Base-by-base conservation (phyloP, 371 early-diverging fungal genomes). In the Encephalitozoon cuniculi region DNA sequence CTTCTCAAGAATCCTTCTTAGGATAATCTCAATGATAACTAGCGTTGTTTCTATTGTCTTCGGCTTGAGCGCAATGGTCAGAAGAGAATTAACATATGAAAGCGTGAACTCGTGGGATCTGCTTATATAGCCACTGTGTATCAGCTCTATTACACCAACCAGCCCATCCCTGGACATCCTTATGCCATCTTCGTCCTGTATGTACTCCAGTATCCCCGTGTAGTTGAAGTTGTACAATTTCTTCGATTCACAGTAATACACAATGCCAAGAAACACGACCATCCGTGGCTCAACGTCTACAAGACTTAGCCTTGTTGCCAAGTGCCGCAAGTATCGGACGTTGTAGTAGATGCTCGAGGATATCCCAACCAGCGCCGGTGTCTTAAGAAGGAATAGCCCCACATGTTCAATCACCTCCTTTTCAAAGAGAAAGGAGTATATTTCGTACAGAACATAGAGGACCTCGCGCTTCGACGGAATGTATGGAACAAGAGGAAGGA, bases 221-320 rank as follows among this genome's bases (percentile, higher is more conserved):
- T 65, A 81, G 54, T 81, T 79, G 59, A 76, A 81, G 64, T 81
- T 81, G 28, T 76, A 52, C 4, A 81, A 32, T 67, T 81, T 81
- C 18, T 65, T 68, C 28, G 39, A 49, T 49, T 81, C 82, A 43
- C 76, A 66, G 18, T 75, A 70, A 68, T 81, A 78, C 25, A 81
- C 23, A 11, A 81, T 55, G 8, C 18, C 64, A 7, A 72, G 64
- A 26, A 72, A 72, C 39, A 37, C 53, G 6, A 69, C 25, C 40
- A 49, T 69, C 34, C 54, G 52, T 54, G 40, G 53, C 69, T 69
- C 52, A 5, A 52, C 52, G 26, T 30, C 34, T 46, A 8, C 6
- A 30, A 49, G 51, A 2, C 15, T n/a, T 28, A 69, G 25, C 1
- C 34, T 11, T 6, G 34, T 23, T 69, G 40, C 23, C 25, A 63